Percentiles rank a stretch among this genome's conserved stretches.
Evolutionary conservation across 2,329 filamentous ascomycete species (phyloP).

Genomic region (Diplodia sapinea): DNA sequence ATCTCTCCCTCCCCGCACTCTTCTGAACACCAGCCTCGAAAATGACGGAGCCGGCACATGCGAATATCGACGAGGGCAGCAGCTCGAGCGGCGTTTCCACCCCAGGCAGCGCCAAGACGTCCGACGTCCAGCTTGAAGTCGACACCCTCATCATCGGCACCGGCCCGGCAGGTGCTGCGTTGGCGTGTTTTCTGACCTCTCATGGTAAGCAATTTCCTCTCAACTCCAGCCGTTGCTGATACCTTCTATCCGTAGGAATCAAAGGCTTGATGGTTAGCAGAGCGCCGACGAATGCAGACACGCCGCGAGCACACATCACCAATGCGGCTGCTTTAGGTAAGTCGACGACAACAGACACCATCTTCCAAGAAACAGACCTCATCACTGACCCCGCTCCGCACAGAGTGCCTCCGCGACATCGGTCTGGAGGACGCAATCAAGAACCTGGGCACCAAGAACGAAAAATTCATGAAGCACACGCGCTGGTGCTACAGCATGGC

Average conservation of each 20-base stretch:
- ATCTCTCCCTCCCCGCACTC: too few relatives aligned
- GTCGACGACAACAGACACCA: constrained; percentile 15
- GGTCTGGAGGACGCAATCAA: constrained; percentile 49
- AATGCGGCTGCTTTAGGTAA: constrained; percentile 61
- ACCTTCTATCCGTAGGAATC: constrained; percentile 45
- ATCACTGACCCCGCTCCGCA: not conserved
- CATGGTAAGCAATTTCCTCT: constrained; percentile 47
- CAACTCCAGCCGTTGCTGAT: not conserved
- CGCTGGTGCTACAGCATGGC: constrained; percentile 54
- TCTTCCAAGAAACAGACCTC: not conserved
- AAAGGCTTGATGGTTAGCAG: constrained; percentile 61
- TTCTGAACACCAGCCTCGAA: not conserved
- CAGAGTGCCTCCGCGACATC: constrained; percentile 56
- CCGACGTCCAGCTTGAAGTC: constrained; percentile 42
- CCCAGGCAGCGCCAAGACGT: not conserved
- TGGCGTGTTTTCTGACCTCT: constrained; percentile 60
- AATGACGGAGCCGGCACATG: not conserved
- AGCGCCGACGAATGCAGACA: constrained; percentile 59
- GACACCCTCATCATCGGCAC: constrained; percentile 59
- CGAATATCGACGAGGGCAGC: not conserved
- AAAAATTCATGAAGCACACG: constrained; percentile 49
- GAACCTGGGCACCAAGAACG: constrained; percentile 40
- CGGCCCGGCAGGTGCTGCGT: constrained; percentile 61
- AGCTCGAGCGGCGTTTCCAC: not conserved
- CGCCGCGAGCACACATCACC: constrained; percentile 66